Percentiles rank a stretch among this genome's conserved stretches.
phyloP scores from a whole-genome alignment of 345 rosid genomes.

The Eutrema japonicum region DNA sequence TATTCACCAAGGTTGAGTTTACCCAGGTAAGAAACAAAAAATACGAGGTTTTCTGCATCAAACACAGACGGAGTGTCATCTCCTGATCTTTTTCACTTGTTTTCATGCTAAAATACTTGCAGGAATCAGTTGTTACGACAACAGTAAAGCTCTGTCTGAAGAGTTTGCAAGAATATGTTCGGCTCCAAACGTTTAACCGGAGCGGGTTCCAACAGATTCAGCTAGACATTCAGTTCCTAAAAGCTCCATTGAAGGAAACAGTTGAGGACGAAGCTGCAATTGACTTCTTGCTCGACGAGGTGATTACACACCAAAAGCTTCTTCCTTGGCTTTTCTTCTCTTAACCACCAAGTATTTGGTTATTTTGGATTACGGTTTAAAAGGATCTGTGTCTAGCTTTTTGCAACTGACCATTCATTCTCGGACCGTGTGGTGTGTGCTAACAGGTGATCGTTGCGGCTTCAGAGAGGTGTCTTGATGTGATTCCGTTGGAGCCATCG shows the following conservation, averaged over 20 bases:
- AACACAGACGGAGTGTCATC: background rate
- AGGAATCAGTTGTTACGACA: constrained; percentile 86
- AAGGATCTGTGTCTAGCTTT: constrained; percentile 2
- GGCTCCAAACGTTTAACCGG: constrained; percentile 89
- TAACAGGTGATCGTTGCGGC: constrained; percentile 92
- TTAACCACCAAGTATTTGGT: background rate
- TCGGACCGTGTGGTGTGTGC: constrained; percentile 11
- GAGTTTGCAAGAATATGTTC: constrained; percentile 92
- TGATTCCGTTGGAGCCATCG: constrained; percentile 86
- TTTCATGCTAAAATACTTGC: constrained; percentile 38
- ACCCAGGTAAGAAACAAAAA: constrained; percentile 66
- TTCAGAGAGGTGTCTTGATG: constrained; percentile 93
- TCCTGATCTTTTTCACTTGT: background rate
- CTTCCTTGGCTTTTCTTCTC: constrained; percentile 25
- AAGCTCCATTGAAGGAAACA: constrained; percentile 68
- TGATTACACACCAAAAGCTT: constrained; percentile 35
- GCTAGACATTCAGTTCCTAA: constrained; percentile 88
- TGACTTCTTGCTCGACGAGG: constrained; percentile 98
- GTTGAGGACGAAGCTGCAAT: constrained; percentile 88
- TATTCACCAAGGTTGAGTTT: constrained; percentile 91
- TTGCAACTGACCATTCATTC: constrained; percentile 16
- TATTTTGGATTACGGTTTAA: background rate
- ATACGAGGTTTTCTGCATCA: constrained; percentile 6
- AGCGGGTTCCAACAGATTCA: constrained; percentile 99
- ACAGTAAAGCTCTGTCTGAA: constrained; percentile 81